A percentile compares a stretch with the other conserved stretches of the same genome.
Conservation (phyloP, 495 filamentous ascomycete species). For the Pseudevernia furfuracea region DNA sequence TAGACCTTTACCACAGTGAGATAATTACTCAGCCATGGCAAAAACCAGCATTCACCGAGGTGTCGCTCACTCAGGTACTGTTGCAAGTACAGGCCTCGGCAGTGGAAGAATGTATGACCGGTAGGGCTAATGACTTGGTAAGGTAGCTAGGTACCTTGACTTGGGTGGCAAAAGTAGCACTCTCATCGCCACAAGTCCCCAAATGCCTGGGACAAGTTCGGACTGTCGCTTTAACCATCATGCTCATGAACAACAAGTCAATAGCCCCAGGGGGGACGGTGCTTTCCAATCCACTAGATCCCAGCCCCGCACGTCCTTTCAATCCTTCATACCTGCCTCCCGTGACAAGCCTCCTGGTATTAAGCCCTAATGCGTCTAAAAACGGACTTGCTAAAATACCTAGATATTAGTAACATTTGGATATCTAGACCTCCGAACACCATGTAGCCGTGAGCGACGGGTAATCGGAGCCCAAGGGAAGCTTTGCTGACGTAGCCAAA, state of each 20-base stretch:
- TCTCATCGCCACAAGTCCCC: neutral
- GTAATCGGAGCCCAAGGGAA: conserved; percentile 5
- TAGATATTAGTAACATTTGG: conserved; percentile 13
- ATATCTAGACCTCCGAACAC: conserved; percentile 3
- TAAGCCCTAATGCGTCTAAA: neutral
- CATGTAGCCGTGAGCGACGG: conserved; percentile 7
- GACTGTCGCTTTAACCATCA: neutral
- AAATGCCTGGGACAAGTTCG: neutral
- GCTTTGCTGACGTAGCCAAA: conserved; percentile 14
- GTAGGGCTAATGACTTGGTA: too few relatives aligned
- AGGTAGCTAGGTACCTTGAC: neutral
- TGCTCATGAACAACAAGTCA: neutral
- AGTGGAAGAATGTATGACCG: too few relatives aligned
- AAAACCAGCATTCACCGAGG: too few relatives aligned
- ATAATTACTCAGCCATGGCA: too few relatives aligned
- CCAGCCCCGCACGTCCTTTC: neutral
- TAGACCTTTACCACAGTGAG: too few relatives aligned
- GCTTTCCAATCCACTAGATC: neutral
- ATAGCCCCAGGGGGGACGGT: neutral
- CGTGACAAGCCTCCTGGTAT: too few relatives aligned
- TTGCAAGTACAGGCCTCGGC: too few relatives aligned
- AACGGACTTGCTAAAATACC: neutral
- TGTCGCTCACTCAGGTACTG: too few relatives aligned
- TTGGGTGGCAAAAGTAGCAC: neutral
- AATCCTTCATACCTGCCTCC: neutral